These are phyloP conservation scores for Syzygium grande DNA, from an alignment of 345 rosid genomes.

Conservation along the genomic window DNA sequence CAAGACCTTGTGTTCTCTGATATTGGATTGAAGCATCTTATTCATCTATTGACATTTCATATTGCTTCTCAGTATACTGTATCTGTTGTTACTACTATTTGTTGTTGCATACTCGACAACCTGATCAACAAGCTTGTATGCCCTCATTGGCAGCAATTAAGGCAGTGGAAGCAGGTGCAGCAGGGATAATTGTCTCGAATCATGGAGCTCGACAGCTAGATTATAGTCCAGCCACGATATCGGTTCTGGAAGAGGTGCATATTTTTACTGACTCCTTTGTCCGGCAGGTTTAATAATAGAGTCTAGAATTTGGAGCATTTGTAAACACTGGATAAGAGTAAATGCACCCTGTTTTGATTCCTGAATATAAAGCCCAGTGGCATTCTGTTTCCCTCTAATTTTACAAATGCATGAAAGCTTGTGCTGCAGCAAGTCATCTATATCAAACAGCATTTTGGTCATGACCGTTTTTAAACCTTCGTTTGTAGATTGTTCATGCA, in stretches of 20 bases:
- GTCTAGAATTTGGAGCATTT: too few relatives aligned
- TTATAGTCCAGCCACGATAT: conserved; percentile 53
- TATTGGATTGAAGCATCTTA: neutral
- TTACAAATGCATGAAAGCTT: neutral
- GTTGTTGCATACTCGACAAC: neutral
- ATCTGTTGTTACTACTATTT: neutral
- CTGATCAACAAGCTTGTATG: neutral
- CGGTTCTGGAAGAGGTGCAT: conserved; percentile 60
- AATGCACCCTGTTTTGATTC: neutral
- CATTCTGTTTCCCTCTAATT: neutral
- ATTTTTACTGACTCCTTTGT: neutral
- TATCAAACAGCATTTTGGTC: neutral
- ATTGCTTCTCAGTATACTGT: neutral
- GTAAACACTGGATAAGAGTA: neutral
- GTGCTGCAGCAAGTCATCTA: neutral
- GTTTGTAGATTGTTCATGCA: conserved; percentile 54
- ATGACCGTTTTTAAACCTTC: neutral
- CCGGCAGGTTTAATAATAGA: neutral
- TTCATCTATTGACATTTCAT: neutral
- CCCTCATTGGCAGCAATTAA: conserved; percentile 40
- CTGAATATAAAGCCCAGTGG: neutral
- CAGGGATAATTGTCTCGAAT: conserved; percentile 71
- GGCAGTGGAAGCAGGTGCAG: conserved; percentile 61
- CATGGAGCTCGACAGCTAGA: conserved; percentile 81
- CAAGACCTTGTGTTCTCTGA: neutral